Evolutionary conservation across 2,329 filamentous ascomycete species (phyloP), one percentile per base, ranked within the genome.

Genomic region (Rutstroemia sp.): DNA sequence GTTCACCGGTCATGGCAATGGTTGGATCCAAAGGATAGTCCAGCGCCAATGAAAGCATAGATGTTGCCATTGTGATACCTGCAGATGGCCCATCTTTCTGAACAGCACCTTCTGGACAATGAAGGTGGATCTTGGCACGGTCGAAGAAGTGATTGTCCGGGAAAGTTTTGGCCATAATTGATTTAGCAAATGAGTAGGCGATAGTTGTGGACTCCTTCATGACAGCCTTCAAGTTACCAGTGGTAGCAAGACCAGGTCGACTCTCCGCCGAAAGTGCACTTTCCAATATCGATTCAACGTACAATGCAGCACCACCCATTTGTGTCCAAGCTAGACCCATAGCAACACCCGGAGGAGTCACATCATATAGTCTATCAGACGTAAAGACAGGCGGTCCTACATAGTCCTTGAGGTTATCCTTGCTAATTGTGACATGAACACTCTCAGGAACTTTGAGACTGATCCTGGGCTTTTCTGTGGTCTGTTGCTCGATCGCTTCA

Each of bases 301-400:
- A 99, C 70, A 99, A 85, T 51, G 94, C 94, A 4, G 94, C 90
- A 58, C 94, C 94, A 59, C 94, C 94, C 82, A 99, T 90, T 68
- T 91, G 89, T 7, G 95, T 99, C 94, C 94, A 99, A 7, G 94
- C 94, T 52, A 99, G 81, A 62, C 94, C 94, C 94, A 99, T 97
- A 21, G 92, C 89, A 16, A 99, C 94, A 72, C 94, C 94, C 2
- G 94, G 83, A 4, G 95, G 94, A 58, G 91, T 96, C 48, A 85
- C 83, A 66, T 99, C 94, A 76, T 97, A 99, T 14, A 99, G 79
- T 54, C 95, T 85, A 72, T 99, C 94, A 4, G 94, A 90, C 0
- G 91, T 99, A 75, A 96, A 99, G 54, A 97, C 83, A 1, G 94
- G 92, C 1, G 94, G 92, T 2, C 94, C 94, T 58, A 99, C 92